These are phyloP conservation scores for Rhodosporidiobolus sp. DNA, from an alignment of 768 basidiomycete species.

Conservation along the genomic window DNA sequence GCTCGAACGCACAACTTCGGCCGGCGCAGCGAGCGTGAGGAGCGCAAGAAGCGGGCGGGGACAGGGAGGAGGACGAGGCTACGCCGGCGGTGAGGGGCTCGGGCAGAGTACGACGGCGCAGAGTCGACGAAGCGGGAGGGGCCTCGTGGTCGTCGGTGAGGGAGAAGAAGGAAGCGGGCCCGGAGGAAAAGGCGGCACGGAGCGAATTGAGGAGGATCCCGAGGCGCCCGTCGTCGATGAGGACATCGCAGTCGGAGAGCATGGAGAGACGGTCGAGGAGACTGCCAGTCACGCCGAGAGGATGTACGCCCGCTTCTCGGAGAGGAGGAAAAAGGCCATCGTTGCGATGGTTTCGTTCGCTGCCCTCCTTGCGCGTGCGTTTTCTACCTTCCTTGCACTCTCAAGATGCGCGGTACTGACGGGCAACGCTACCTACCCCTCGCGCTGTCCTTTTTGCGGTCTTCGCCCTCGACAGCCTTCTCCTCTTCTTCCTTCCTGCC, in stretches of 20 bases:
- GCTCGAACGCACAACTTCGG: neutral
- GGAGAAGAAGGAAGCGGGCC: no score
- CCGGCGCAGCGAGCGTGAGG: neutral
- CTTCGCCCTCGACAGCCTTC: neutral
- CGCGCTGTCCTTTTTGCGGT: no score
- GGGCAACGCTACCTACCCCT: no score
- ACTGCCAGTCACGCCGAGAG: neutral
- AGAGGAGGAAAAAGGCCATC: neutral
- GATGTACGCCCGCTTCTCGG: slow-evolving; percentile 20
- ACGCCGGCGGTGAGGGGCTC: neutral
- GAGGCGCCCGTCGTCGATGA: neutral
- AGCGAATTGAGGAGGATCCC: neutral
- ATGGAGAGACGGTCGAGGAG: neutral
- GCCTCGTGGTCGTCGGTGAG: neutral
- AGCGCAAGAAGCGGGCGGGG: neutral
- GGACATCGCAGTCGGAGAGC: neutral
- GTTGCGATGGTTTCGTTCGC: slow-evolving; percentile 10
- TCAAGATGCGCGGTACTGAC: no score
- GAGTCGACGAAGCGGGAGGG: neutral
- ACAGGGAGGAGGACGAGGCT: neutral
- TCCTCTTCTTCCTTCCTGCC: slow-evolving; percentile 3
- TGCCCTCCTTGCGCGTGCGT: slow-evolving; percentile 9
- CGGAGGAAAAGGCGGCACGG: neutral
- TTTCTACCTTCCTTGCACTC: neutral
- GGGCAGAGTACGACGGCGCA: neutral